Evolutionary conservation across 108 stramenopile species (phyloP).

Genomic region (Pseudonitzschia multistriata): DNA sequence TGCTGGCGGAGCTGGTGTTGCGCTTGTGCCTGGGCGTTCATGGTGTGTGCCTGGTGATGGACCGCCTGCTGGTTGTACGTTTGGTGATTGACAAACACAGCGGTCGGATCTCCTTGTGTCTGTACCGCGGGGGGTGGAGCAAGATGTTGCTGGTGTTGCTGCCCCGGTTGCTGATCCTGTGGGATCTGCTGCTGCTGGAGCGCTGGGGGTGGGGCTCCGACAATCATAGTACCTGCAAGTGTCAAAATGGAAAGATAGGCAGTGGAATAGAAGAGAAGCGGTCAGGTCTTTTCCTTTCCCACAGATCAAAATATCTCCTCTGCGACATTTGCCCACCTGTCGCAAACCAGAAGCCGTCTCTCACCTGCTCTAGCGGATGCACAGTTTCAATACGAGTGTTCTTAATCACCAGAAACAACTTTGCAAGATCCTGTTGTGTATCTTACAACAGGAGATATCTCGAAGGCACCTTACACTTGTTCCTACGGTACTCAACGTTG

Average conservation of each 20-base stretch:
- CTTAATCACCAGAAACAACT: neutral
- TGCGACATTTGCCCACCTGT: neutral
- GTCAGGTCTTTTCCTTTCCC: neutral
- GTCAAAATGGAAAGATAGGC: neutral
- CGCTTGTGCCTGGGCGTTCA: neutral
- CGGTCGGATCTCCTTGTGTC: neutral
- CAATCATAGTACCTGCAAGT: neutral
- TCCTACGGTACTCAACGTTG: neutral
- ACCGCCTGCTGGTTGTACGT: neutral
- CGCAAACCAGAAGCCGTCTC: neutral
- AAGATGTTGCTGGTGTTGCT: neutral
- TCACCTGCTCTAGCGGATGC: neutral
- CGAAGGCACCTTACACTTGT: neutral
- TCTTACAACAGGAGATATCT: neutral
- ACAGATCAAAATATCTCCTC: neutral
- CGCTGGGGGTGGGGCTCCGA: neutral
- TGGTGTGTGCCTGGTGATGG: slow-evolving; percentile 5
- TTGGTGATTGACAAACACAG: neutral
- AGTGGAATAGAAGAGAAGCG: neutral
- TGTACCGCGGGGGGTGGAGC: neutral
- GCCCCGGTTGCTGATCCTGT: slow-evolving; percentile 9
- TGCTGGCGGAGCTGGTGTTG: slow-evolving; percentile 15
- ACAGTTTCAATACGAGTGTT: neutral
- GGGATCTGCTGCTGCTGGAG: neutral
- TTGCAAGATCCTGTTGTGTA: neutral